Conservation (phyloP, 129 eudicot species). For the Saposhnikovia divaricata region DNA sequence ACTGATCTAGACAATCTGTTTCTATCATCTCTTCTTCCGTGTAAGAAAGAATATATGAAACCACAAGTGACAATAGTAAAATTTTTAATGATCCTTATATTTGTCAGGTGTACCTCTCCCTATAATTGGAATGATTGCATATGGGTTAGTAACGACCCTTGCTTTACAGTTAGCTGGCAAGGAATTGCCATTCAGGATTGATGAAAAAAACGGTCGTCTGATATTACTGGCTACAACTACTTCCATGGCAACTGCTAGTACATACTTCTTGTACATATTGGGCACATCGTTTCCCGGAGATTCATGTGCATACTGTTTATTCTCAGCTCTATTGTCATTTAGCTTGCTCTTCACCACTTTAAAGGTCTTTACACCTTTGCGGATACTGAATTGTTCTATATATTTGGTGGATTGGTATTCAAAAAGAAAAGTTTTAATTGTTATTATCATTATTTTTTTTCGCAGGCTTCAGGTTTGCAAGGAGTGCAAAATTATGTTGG, state of each 20-base stretch:
- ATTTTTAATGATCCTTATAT: slow-evolving; percentile 18
- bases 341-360: slow-evolving; percentile 61
- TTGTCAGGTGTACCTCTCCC: slow-evolving; percentile 91
- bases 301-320: slow-evolving; percentile 77
- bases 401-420: neutral
- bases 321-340: slow-evolving; percentile 64
- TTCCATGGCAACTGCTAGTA: slow-evolving; percentile 95
- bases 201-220: slow-evolving; percentile 42
- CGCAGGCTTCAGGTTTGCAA: slow-evolving; percentile 58
- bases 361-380: slow-evolving; percentile 44
- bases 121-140: slow-evolving; percentile 86
- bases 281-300: slow-evolving; percentile 65
- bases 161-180: slow-evolving; percentile 54
- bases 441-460: slow-evolving; percentile 4
- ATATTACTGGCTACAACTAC: slow-evolving; percentile 63
- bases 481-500: slow-evolving; percentile 47
- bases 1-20: neutral
- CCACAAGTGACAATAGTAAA: neutral
- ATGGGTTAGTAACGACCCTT: slow-evolving; percentile 58
- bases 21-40: neutral
- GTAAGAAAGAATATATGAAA: neutral
- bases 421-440: neutral
- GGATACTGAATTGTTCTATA: neutral
- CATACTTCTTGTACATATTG: slow-evolving; percentile 78
- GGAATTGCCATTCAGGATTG: slow-evolving; percentile 37